Conservation (phyloP, 192 early-diverging fungal species). For the Coemansia sp. region DNA sequence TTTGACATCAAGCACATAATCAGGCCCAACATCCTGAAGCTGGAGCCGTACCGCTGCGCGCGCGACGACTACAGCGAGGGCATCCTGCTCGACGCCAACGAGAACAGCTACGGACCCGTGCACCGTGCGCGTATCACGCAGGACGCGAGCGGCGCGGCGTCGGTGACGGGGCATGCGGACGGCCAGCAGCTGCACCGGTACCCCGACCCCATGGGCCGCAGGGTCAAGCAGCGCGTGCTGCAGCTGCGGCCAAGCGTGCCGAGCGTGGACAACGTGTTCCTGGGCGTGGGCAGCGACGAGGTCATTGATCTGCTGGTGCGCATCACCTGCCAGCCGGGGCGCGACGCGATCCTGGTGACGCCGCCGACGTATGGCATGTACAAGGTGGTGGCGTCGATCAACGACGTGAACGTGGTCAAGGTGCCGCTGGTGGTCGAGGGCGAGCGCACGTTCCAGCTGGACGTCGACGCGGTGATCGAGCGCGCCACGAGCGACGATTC, state of each 20-base stretch:
- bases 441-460: constrained; percentile 50
- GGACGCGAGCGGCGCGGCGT: constrained; percentile 18
- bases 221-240: constrained; percentile 75
- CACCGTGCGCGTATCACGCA: constrained; percentile 41
- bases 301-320: constrained; percentile 87
- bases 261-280: constrained; percentile 71
- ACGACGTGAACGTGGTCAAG: constrained; percentile 89
- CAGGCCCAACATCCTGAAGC: constrained; percentile 76
- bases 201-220: constrained; percentile 89
- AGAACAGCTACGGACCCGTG: constrained; percentile 86
- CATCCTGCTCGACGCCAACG: constrained; percentile 98
- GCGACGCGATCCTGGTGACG: constrained; percentile 88
- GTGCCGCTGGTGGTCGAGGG: constrained; percentile 75
- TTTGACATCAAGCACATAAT: constrained; percentile 64
- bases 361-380: constrained; percentile 99
- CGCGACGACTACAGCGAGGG: constrained; percentile 94
- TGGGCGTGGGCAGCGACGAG: constrained; percentile 98
- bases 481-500: constrained; percentile 64
- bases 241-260: constrained; percentile 66
- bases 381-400: constrained; percentile 84
- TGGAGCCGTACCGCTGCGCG: constrained; percentile 95
- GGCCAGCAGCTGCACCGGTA: constrained; percentile 78
- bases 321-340: constrained; percentile 84
- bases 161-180: constrained; percentile 17
- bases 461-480: constrained; percentile 44